Evolutionary conservation across 768 basidiomycete genomes (phyloP).

Genomic region (Amanita pallidorosea): DNA sequence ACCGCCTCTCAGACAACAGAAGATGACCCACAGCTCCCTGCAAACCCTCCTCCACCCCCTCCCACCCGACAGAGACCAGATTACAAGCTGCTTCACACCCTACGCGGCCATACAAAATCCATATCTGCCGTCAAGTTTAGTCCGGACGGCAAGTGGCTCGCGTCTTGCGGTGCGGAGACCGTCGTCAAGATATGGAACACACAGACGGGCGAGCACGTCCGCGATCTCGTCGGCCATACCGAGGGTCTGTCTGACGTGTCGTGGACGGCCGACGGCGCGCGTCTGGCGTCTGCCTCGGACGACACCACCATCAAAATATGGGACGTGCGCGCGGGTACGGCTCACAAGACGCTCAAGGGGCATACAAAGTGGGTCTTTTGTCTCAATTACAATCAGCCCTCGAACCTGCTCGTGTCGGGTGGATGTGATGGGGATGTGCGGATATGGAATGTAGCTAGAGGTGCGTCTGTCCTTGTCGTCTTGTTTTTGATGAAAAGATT

Average conservation of each 20-base stretch:
- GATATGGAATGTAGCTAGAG: conserved; percentile 84
- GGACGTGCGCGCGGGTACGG: conserved; percentile 75
- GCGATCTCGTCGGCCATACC: conserved; percentile 66
- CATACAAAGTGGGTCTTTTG: conserved; percentile 89
- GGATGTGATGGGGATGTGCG: conserved; percentile 88
- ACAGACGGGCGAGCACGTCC: conserved; percentile 65
- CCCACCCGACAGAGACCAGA: conserved; percentile 38
- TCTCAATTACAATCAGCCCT: conserved; percentile 81
- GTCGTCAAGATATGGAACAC: conserved; percentile 78
- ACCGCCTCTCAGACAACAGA: conserved; percentile 78
- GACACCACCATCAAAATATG: conserved; percentile 85
- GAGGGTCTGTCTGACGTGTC: conserved; percentile 83
- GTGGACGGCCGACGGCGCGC: conserved; percentile 76
- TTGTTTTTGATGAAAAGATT: background rate
- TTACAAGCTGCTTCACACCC: conserved; percentile 55
- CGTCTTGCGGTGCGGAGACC: conserved; percentile 78
- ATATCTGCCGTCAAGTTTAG: conserved; percentile 91
- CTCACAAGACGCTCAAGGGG: conserved; percentile 61
- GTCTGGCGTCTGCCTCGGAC: conserved; percentile 87
- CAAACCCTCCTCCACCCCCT: conserved; percentile 25
- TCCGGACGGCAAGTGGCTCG: conserved; percentile 74
- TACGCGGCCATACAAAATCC: conserved; percentile 70
- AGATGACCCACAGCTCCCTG: conserved; percentile 70
- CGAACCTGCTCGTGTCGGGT: conserved; percentile 85
- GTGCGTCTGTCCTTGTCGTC: conserved; percentile 22